Base-by-base conservation (phyloP, 2,329 filamentous ascomycete species). In the Pseudogymnoascus destructans region DNA sequence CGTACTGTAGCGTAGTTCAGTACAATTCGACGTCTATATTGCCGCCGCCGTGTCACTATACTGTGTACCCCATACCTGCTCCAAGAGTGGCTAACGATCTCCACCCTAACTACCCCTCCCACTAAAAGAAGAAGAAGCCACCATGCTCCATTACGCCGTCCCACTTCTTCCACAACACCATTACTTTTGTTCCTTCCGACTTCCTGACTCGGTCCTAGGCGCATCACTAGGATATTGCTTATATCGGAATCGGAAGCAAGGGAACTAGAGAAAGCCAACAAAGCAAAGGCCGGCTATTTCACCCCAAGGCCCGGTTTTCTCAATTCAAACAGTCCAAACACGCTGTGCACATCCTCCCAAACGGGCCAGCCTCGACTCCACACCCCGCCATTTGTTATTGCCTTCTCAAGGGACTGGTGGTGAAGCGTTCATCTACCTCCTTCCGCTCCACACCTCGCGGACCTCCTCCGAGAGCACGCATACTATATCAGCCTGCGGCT, bases 331-430 rank as follows among this genome's bases (percentile, higher is more conserved):
- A 9, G n/a, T 49, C 42, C 23, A 49, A 27, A 15, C 23, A 15
- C 23, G 23, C 23, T 52, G 46, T 17, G 46, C 30, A 30, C 46
- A 30, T 30, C 25, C 30, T 15, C 46, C 46, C 23, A 52, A 52
- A 30, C 23, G n/a, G 46, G 46, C n/a, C 46, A 52, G 6, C 46
- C n/a, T 30, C 46, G 46, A 52, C 46, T 30, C 46, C 46, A 52
- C 46, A 52, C 25, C 46, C 46, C 46, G 46, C 46, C 46, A 52
- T 52, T 52, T 19, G 46, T 52, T 52, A 17, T 52, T 52, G 9
- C 23, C 13, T 30, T 52, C 46, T 17, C 1, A 52, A 52, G n/a
- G 9, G 46, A 30, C 42, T 52, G 23, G 42, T 52, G 42, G n/a
- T 52, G n/a, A 49, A 52, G n/a, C n/a, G 15, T 30, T 52, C n/a